Evolutionary conservation across 345 rosid species (phyloP).

Genomic region (Streptanthus diversifolius): DNA sequence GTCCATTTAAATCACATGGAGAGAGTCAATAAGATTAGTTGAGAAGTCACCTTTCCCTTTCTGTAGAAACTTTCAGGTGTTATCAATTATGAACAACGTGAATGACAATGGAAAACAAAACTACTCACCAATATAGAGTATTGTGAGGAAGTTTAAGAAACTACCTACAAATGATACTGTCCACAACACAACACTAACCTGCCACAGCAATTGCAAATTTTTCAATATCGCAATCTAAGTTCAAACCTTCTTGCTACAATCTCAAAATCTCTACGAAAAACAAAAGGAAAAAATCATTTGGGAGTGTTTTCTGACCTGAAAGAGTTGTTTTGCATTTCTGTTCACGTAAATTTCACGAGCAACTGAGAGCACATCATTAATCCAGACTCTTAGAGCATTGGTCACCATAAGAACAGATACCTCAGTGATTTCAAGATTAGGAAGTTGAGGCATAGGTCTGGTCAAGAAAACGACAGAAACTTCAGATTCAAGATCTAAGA

Average conservation of each 20-base stretch:
- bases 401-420: constrained; percentile 46
- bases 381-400: constrained; percentile 40
- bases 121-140: constrained; percentile 68
- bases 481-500: neutral
- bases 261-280: neutral
- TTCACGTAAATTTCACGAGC: constrained; percentile 64
- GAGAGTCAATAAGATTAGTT: neutral
- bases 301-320: constrained; percentile 46
- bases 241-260: neutral
- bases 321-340: constrained; percentile 53
- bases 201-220: constrained; percentile 7
- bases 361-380: constrained; percentile 45
- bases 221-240: neutral
- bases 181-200: constrained; percentile 72
- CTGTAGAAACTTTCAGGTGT: neutral
- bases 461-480: neutral
- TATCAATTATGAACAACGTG: neutral
- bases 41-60: neutral
- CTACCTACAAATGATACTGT: constrained; percentile 55
- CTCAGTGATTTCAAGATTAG: constrained; percentile 80
- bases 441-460: constrained; percentile 93
- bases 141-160: constrained; percentile 68
- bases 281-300: neutral
- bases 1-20: constrained; percentile 22
- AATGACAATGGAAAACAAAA: neutral